phyloP scores from a whole-genome alignment of 179 eudicot genomes.

The Nepenthes alata region DNA sequence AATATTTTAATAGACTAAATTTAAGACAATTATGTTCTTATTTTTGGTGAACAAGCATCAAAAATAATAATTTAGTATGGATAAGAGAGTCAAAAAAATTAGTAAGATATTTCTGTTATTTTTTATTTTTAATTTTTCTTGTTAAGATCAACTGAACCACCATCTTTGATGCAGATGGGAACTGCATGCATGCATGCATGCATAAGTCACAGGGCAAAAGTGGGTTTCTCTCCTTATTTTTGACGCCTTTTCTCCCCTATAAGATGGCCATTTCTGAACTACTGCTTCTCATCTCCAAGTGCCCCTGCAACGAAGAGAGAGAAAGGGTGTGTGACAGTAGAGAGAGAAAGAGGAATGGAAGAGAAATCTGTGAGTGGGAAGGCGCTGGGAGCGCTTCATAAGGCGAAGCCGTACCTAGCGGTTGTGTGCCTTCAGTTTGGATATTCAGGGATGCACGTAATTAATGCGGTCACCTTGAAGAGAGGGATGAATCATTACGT shows the following conservation, averaged over 20 bases:
- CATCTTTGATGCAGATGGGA: background rate
- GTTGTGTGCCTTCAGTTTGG: conserved; percentile 30
- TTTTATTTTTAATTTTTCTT: background rate
- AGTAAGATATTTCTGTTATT: no score
- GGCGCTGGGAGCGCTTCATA: background rate
- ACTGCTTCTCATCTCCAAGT: background rate
- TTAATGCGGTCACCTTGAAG: conserved; percentile 20
- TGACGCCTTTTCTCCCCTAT: background rate
- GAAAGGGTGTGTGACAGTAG: background rate
- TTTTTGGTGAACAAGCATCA: background rate
- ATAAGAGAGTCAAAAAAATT: background rate
- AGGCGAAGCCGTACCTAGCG: conserved; percentile 14
- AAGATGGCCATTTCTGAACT: background rate
- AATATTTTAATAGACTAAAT: no score
- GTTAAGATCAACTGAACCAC: background rate
- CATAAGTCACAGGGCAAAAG: background rate
- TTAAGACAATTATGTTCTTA: background rate
- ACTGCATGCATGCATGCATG: background rate
- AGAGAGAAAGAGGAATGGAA: background rate
- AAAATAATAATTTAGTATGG: background rate
- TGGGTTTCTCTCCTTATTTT: background rate
- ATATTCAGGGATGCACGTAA: conserved; percentile 23
- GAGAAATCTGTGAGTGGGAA: background rate
- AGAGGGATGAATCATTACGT: conserved; percentile 27
- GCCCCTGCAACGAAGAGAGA: background rate